phyloP scores from a whole-genome alignment of 495 filamentous ascomycete species.

The Talaromyces borbonicus region DNA sequence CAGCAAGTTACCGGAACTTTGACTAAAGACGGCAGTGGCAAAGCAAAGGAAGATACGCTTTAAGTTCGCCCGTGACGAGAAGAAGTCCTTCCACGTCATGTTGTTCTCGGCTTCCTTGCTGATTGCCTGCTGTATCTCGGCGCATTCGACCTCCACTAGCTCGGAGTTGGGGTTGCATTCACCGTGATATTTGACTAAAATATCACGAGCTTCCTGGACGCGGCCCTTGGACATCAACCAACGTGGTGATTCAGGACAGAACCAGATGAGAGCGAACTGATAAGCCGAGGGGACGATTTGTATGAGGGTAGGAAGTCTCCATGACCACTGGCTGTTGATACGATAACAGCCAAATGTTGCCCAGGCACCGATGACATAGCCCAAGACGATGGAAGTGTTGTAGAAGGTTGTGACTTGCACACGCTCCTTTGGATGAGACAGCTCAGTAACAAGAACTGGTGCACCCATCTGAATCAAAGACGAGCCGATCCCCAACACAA shows the following conservation, averaged over 20 bases:
- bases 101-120: conserved; percentile 23
- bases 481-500: conserved; percentile 50
- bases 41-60: conserved; percentile 49
- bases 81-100: conserved; percentile 42
- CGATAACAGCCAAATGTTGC: conserved; percentile 19
- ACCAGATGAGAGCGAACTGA: conserved; percentile 33
- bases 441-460: conserved; percentile 53
- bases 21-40: conserved; percentile 51
- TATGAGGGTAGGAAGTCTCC: conserved; percentile 37
- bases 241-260: conserved; percentile 35
- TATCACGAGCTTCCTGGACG: conserved; percentile 23
- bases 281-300: conserved; percentile 41
- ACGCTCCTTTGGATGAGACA: conserved; percentile 54
- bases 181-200: conserved; percentile 25
- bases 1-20: conserved; percentile 57
- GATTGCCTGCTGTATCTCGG: conserved; percentile 18
- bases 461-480: conserved; percentile 51
- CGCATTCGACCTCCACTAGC: conserved; percentile 16
- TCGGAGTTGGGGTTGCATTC: conserved; percentile 13
- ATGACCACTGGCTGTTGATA: conserved; percentile 34
- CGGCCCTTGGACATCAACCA: conserved; percentile 31
- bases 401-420: conserved; percentile 54
- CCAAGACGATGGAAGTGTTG: conserved; percentile 54
- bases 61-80: conserved; percentile 57
- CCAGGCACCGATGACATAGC: conserved; percentile 37